Conservation (phyloP, 345 rosid genomes). For the Ricinus communis region DNA sequence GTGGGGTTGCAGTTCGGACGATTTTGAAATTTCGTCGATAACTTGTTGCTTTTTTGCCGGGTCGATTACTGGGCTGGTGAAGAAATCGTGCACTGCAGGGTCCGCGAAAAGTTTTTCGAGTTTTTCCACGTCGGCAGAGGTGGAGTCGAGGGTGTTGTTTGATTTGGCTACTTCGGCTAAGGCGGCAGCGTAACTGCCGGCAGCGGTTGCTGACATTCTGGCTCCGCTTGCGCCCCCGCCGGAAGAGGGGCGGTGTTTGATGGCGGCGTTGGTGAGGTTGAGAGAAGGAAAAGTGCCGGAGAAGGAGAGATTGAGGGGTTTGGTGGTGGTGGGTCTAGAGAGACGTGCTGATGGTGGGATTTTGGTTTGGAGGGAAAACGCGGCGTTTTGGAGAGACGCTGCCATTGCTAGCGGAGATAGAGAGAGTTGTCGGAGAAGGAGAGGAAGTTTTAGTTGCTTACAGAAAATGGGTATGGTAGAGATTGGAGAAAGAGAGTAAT, state of each 20-base stretch:
- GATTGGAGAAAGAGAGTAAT: neutral
- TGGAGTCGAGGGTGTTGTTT: constrained; percentile 59
- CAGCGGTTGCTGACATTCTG: constrained; percentile 58
- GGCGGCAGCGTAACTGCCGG: constrained; percentile 75
- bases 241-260: constrained; percentile 26
- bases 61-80: constrained; percentile 57
- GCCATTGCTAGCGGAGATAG: constrained; percentile 45
- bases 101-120: constrained; percentile 69
- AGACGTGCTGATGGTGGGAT: constrained; percentile 40
- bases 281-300: constrained; percentile 35
- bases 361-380: constrained; percentile 57
- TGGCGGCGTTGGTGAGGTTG: constrained; percentile 26
- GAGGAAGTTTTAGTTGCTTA: neutral
- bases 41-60: constrained; percentile 50
- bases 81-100: constrained; percentile 45
- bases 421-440: neutral
- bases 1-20: constrained; percentile 51
- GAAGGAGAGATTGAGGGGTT: constrained; percentile 47
- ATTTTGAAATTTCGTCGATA: constrained; percentile 56
- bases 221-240: too few relatives aligned
- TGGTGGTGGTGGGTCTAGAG: constrained; percentile 31
- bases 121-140: constrained; percentile 72
- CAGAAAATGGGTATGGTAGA: neutral
- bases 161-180: constrained; percentile 69
- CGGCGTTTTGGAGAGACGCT: constrained; percentile 53